Evolutionary conservation across 345 rosid species (phyloP).

Genomic region (Mangifera indica): DNA sequence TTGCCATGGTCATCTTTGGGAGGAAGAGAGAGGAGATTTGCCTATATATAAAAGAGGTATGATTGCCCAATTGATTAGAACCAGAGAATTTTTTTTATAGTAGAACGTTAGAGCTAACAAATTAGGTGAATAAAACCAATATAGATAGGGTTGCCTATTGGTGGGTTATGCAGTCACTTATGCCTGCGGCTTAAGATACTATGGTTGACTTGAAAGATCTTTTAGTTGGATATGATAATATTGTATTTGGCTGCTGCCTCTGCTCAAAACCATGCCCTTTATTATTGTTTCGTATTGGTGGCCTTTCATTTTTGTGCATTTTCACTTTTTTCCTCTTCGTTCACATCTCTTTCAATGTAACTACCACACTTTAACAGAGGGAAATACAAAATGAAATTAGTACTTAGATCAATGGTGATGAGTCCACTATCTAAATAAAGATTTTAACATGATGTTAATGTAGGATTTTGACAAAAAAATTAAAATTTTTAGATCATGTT

Average conservation of each 20-base stretch:
- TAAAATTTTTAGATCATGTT: no score
- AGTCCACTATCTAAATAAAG: not conserved
- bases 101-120: no score
- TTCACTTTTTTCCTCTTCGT: not conserved
- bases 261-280: not conserved
- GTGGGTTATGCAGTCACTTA: not conserved
- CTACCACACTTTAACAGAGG: not conserved
- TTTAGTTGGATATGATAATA: slow-evolving; percentile 1
- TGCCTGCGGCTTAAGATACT: not conserved
- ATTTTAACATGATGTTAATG: not conserved
- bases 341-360: slow-evolving; percentile 1
- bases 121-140: no score
- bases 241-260: not conserved
- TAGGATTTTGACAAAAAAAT: no score
- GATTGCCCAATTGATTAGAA: slow-evolving; percentile 19
- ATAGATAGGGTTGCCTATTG: not conserved
- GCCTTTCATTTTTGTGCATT: slow-evolving; percentile 2
- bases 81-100: not conserved
- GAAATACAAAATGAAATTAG: not conserved
- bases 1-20: slow-evolving; percentile 3
- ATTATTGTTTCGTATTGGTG: not conserved
- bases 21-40: not conserved
- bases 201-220: slow-evolving; percentile 8
- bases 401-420: no score
- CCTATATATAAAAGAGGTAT: slow-evolving; percentile 10